Percentiles rank a stretch among this genome's conserved stretches.
Evolutionary conservation across 495 filamentous ascomycete species (phyloP).

Genomic region (Aspergillus conjunctus): DNA sequence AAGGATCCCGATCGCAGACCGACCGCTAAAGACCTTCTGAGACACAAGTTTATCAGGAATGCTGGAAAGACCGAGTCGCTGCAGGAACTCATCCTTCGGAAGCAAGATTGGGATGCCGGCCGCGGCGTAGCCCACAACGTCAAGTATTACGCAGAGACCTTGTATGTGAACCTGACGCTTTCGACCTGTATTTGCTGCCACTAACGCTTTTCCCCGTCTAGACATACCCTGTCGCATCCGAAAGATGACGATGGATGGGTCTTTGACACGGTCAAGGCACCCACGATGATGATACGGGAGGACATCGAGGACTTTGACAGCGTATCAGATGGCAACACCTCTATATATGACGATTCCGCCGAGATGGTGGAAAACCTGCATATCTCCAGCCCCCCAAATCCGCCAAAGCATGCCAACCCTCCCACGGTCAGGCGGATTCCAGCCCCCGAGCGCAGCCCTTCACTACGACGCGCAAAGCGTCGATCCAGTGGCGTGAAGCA

Average conservation of each 20-base stretch:
- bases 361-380: conserved; percentile 46
- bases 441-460: conserved; percentile 46
- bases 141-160: conserved; percentile 89
- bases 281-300: conserved; percentile 48
- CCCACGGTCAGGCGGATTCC: conserved; percentile 58
- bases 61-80: conserved; percentile 83
- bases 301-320: conserved; percentile 37
- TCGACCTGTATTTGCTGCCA: background rate
- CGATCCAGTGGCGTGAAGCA: conserved; percentile 65
- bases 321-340: conserved; percentile 35
- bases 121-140: conserved; percentile 60
- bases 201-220: conserved; percentile 29
- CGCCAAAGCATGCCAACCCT: conserved; percentile 45
- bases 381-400: conserved; percentile 38
- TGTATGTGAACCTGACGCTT: conserved; percentile 48
- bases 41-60: conserved; percentile 83
- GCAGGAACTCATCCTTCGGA: conserved; percentile 84
- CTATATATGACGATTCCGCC: conserved; percentile 35
- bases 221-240: conserved; percentile 60
- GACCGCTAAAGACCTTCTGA: conserved; percentile 83
- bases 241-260: conserved; percentile 87
- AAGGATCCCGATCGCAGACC: conserved; percentile 86
- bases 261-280: conserved; percentile 91
- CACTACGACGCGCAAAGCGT: conserved; percentile 50
- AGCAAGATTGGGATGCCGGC: conserved; percentile 74